phyloP scores from a whole-genome alignment of 2,329 filamentous ascomycete genomes.

The Cyphellophora europaea region DNA sequence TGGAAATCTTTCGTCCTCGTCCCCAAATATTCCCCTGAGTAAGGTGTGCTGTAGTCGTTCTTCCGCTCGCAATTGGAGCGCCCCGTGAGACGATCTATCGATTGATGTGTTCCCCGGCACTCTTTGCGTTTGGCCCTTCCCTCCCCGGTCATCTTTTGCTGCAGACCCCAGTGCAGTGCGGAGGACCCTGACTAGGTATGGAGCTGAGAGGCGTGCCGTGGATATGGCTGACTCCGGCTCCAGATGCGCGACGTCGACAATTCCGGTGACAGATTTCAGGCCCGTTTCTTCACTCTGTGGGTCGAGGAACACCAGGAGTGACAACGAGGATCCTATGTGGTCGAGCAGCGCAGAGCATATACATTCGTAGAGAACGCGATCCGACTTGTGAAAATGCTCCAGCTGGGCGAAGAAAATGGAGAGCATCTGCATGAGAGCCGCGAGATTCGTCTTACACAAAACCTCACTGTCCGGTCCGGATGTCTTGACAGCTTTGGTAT shows the following conservation, averaged over 20 bases:
- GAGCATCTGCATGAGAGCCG: constrained; percentile 4
- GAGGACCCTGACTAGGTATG: constrained; percentile 27
- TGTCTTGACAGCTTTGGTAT: constrained; percentile 1
- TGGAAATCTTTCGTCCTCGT: constrained; percentile 23
- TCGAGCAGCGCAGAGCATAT: constrained; percentile 14
- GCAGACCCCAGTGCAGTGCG: constrained; percentile 10
- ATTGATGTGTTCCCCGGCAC: too few species aligned
- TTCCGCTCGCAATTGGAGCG: constrained; percentile 10
- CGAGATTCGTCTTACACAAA: background rate
- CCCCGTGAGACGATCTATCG: too few species aligned
- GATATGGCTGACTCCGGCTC: constrained; percentile 16
- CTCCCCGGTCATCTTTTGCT: constrained; percentile 3
- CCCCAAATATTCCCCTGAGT: constrained; percentile 31
- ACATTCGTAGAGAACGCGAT: constrained; percentile 13
- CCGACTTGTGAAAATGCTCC: constrained; percentile 5
- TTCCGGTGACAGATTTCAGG: constrained; percentile 23
- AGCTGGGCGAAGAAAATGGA: constrained; percentile 9
- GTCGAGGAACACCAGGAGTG: constrained; percentile 13
- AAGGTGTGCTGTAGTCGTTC: constrained; percentile 30
- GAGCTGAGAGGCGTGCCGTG: constrained; percentile 25
- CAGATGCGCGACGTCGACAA: constrained; percentile 18
- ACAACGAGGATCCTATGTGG: constrained; percentile 16
- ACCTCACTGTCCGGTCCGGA: background rate
- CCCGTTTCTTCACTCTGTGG: constrained; percentile 1
- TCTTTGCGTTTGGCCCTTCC: background rate